These are phyloP conservation scores for Pisolithus albus DNA, from an alignment of 768 basidiomycete genomes.

Conservation along the genomic window DNA sequence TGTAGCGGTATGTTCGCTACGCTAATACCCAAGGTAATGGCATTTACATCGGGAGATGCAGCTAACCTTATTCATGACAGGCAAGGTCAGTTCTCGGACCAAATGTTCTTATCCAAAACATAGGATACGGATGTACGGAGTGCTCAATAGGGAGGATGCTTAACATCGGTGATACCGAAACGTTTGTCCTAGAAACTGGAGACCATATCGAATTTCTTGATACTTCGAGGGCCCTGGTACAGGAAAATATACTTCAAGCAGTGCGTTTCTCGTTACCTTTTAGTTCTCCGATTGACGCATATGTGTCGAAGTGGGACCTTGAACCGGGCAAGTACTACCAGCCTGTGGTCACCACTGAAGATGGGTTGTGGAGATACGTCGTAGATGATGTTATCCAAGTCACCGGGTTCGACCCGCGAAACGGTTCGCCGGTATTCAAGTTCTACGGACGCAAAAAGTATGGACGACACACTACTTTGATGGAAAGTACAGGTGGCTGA, in stretches of 20 bases:
- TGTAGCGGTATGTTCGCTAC: slow-evolving; percentile 3
- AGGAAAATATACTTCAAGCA: slow-evolving; percentile 7
- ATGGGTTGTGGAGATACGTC: slow-evolving; percentile 5
- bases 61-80: neutral
- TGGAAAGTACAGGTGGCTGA: too few relatives aligned
- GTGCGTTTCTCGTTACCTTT: slow-evolving; percentile 4
- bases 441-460: slow-evolving; percentile 6
- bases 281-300: neutral
- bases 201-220: slow-evolving; percentile 16
- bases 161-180: slow-evolving; percentile 1
- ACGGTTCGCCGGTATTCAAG: slow-evolving; percentile 4
- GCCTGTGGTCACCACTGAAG: neutral
- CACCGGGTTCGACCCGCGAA: slow-evolving; percentile 3
- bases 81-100: neutral
- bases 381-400: slow-evolving; percentile 5
- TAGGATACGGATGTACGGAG: slow-evolving; percentile 11
- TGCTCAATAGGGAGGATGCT: neutral
- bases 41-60: neutral
- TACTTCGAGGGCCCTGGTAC: neutral
- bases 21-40: neutral
- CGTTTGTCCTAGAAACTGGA: slow-evolving; percentile 1
- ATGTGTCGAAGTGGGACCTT: neutral
- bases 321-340: slow-evolving; percentile 1
- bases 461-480: neutral
- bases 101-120: neutral